Evolutionary conservation across 2,329 filamentous ascomycete genomes (phyloP), one percentile per base, ranked within the genome.

Genomic region (Curvularia verruculosa): DNA sequence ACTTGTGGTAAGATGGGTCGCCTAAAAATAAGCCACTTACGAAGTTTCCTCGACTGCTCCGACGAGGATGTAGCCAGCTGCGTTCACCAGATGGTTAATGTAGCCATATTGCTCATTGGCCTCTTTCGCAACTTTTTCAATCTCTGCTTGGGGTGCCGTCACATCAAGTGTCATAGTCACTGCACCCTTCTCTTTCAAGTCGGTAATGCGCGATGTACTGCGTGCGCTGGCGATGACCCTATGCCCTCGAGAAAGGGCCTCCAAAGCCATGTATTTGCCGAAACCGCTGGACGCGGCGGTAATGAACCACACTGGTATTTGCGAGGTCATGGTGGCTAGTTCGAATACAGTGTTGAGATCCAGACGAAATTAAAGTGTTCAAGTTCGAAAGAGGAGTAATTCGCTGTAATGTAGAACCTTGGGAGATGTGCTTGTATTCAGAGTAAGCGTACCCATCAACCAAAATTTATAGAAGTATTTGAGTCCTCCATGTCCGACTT

Each of bases 141-240:
- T 36, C 31, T 36, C 31, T 36, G 31, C 13, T 36, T n/a, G 31
- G 13, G 31, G 15, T 7, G 31, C 19, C 18, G 76, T 78, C n/a
- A 81, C 77, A 52, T 82, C 79, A 3, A 82, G 71, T 7, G 68
- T 65, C 13, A 78, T 56, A 0, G 71, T 71, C 19, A 73, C 70
- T 15, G 78, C 75, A 23, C 77, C 76, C 4, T 65, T 61, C 2
- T 71, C 58, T 52, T 73, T 69, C n/a, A 80, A 63, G 39, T 72
- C 66, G 15, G 64, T 48, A 21, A 80, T 66, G 49, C 75, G 71
- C 2, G 73, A 59, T 1, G 73, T 67, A 53, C 72, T 77, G 24
- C 82, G 80, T 7, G 79, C 76, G 9, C 79, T 77, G n/a, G 80
- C 81, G 47, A 85, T 77, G 53, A 36, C 31, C 10, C 15, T 36